Percentiles rank a stretch among this genome's conserved stretches.
Conservation (phyloP, 2,329 filamentous ascomycete genomes). For the Nemania bipapillata region DNA sequence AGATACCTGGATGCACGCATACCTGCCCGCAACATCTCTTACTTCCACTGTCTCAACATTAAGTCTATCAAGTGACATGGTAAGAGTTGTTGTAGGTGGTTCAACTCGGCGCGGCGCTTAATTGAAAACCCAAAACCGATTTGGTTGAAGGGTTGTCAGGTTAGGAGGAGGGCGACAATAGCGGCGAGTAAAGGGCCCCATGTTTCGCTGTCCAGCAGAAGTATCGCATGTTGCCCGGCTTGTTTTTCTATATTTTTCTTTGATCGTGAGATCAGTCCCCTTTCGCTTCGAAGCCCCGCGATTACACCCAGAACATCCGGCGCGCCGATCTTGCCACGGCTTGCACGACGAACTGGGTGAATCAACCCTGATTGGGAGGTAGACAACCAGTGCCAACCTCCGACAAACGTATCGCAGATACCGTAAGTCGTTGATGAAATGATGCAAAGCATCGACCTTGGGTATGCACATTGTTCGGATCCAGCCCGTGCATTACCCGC, state of each 20-base stretch:
- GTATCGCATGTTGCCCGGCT: slow-evolving; percentile 49
- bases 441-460: slow-evolving; percentile 46
- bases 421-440: slow-evolving; percentile 41
- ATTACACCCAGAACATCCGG: slow-evolving; percentile 40
- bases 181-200: slow-evolving; percentile 49
- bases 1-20: slow-evolving; percentile 22
- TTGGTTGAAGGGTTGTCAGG: slow-evolving; percentile 30
- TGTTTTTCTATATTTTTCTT: slow-evolving; percentile 30
- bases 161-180: slow-evolving; percentile 42
- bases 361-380: slow-evolving; percentile 44
- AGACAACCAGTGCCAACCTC: slow-evolving; percentile 50
- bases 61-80: background rate
- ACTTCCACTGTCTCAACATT: slow-evolving; percentile 30
- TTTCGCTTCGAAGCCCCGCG: slow-evolving; percentile 45
- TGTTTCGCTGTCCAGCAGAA: slow-evolving; percentile 48
- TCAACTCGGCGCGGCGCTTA: slow-evolving; percentile 50
- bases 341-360: slow-evolving; percentile 37
- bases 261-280: slow-evolving; percentile 48
- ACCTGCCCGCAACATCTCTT: slow-evolving; percentile 20
- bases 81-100: slow-evolving; percentile 17
- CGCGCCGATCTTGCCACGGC: slow-evolving; percentile 48
- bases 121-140: slow-evolving; percentile 37
- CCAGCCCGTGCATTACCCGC: slow-evolving; percentile 45
- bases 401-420: slow-evolving; percentile 48
- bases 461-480: slow-evolving; percentile 40